Evolutionary conservation across 352 stramenopile genomes (phyloP), one percentile per base, ranked within the genome.

Genomic region (Globisporangium viniferum): DNA sequence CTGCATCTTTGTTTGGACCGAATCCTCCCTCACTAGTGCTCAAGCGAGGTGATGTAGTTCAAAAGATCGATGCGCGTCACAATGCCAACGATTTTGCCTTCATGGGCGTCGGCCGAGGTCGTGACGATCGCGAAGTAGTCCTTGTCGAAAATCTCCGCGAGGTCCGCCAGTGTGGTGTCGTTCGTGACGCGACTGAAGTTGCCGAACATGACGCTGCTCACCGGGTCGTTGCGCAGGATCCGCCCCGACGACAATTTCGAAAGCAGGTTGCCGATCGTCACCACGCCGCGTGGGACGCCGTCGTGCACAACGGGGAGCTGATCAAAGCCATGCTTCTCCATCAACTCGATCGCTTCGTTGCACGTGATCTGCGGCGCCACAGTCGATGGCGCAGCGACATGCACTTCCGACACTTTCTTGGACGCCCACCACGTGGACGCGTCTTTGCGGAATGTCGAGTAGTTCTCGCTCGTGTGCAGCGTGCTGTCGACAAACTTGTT

Each of bases 21-120:
- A 51, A 8, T 8, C 15, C 22, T 24, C 24, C 29, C n/a, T 46
- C 7, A 5, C 39, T 61, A 61, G 18, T 61, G 55, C 31, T 61
- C 55, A 9, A 46, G 55, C 27, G 59, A 64, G 67, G 91, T 94
- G 75, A 98, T 97, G 78, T 95, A 99, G 61, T 97, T 97, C 66
- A 99, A 82, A 67, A 99, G 80, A 77, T 99, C 96, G 71, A 99
- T 98, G 31, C 96, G 82, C 55, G 94, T 98, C 64, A 98, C 95
- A 66, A 99, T 97, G 10, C 95, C 95, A 69, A 96, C 96, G 70
- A 99, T 97, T 69, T 96, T 85, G 78, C 99, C 94, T 68, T 98
- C 92, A 14, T 64, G 59, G 9, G 9, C 41, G 20, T 64, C 41
- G 18, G 10, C 14, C 15, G 24, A 54, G 41, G 90, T 97, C 36